Base-by-base conservation (phyloP, 2,329 filamentous ascomycete genomes). In the Cryphonectria parasitica region DNA sequence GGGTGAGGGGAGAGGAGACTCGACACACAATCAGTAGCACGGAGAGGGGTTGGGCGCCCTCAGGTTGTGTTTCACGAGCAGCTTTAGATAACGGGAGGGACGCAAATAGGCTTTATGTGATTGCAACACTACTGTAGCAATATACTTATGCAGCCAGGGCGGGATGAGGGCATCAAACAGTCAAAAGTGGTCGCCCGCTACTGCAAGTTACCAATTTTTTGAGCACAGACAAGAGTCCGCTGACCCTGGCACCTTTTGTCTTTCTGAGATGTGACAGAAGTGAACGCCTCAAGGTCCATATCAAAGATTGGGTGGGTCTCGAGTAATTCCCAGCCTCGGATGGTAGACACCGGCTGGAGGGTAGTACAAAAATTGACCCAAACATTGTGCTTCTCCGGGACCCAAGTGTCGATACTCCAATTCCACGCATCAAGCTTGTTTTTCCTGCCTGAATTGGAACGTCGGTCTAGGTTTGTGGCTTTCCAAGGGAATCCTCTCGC, bases 1-100 rank as follows among this genome's bases (percentile, higher is more conserved):
- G 22, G 10, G 45, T 45, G 43, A 45, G 22, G 45, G 45, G 22
- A 22, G 43, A 0, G 13, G n/a, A 10, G n/a, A 28, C 15, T 19
- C 54, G 54, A 58, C 17, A 58, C 54, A 58, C 25, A 58, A 58
- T 19, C 54, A 58, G 54, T 58, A 58, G 54, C 54, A 58, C 28
- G 28, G 25, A 58, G 54, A 11, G 25, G 15, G 25, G 25, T 1
- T 31, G 1, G 45, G 45, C 45, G n/a, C 28, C 54, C 28, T 58
- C 54, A 31, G 25, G 25, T 31, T 17, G 54, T 49, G 54, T 58
- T 58, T 58, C 54, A 58, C 25, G 54, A 19, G 19, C 54, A 17
- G 17, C 54, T 28, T 3, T 2, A 31, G 22, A 49, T 31, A 7
- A 31, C 5, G 25, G 25, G 54, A 19, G 25, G 25, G 3, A 6